Conservation (phyloP, 1,284 basidiomycete species). For the Ceratobasidium sp. region DNA sequence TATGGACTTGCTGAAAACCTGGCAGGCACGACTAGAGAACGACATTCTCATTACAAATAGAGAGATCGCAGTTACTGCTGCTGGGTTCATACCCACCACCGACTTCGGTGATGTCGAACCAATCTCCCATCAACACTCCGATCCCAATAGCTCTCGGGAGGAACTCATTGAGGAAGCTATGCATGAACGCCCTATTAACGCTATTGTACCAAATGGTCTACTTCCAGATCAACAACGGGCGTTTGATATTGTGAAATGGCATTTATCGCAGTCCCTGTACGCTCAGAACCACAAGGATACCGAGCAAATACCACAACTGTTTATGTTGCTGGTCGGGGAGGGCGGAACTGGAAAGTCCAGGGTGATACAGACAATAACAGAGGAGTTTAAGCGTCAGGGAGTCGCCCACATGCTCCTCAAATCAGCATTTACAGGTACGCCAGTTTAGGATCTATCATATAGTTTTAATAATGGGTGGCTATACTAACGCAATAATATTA, state of each 20-base stretch:
- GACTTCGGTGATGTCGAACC: background rate
- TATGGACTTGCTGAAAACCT: background rate
- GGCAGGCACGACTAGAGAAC: background rate
- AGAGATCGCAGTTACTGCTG: too few relatives aligned
- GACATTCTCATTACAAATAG: too few relatives aligned
- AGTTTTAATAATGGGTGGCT: background rate
- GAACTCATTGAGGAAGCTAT: background rate
- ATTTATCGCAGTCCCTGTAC: background rate
- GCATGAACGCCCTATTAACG: background rate
- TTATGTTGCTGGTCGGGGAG: constrained; percentile 54
- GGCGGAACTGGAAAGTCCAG: constrained; percentile 57
- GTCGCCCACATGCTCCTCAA: constrained; percentile 48
- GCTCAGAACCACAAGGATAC: background rate
- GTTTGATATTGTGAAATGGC: constrained; percentile 28
- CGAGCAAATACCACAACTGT: constrained; percentile 47
- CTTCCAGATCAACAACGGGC: constrained; percentile 20
- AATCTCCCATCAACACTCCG: background rate
- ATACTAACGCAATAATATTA: background rate
- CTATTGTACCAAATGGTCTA: background rate
- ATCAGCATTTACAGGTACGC: constrained; percentile 54
- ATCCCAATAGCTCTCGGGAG: background rate
- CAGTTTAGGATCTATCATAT: too few relatives aligned
- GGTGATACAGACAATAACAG: constrained; percentile 54
- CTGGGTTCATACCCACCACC: too few relatives aligned
- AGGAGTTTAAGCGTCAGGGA: constrained; percentile 15